phyloP scores from a whole-genome alignment of 2,329 filamentous ascomycete genomes.

The Phaeosphaeriaceae sp. region DNA sequence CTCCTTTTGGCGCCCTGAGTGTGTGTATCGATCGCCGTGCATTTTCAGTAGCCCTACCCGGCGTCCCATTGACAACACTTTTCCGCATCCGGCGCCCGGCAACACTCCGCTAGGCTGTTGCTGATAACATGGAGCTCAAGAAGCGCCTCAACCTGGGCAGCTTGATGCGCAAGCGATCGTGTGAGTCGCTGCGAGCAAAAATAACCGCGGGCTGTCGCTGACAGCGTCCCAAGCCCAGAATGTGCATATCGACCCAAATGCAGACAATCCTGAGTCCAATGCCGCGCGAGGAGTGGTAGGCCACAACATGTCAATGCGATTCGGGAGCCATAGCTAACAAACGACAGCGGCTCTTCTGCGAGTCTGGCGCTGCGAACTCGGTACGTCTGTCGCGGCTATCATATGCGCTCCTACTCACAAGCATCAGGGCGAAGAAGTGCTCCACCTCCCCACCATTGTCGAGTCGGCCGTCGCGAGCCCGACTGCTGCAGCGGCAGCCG shows the following conservation, averaged over 20 bases:
- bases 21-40: neutral
- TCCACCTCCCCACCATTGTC: constrained; percentile 91
- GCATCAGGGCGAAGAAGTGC: constrained; percentile 81
- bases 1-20: neutral
- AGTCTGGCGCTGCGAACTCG: constrained; percentile 68
- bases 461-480: constrained; percentile 94
- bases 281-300: constrained; percentile 71
- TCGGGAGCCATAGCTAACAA: constrained; percentile 14
- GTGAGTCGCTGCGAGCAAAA: constrained; percentile 22
- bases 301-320: constrained; percentile 34
- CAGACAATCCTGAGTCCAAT: constrained; percentile 71
- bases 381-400: constrained; percentile 20
- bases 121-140: constrained; percentile 44
- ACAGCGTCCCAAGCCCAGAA: constrained; percentile 34
- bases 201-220: constrained; percentile 10
- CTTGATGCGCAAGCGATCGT: constrained; percentile 42
- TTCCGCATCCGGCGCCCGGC: neutral
- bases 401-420: constrained; percentile 17
- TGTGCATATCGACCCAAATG: constrained; percentile 36
- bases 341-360: constrained; percentile 78
- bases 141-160: constrained; percentile 47
- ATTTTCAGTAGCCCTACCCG: neutral
- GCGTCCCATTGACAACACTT: neutral
- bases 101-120: constrained; percentile 6
- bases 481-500: constrained; percentile 80